phyloP scores from a whole-genome alignment of 495 filamentous ascomycete species.

The Wilcoxina mikolae region DNA sequence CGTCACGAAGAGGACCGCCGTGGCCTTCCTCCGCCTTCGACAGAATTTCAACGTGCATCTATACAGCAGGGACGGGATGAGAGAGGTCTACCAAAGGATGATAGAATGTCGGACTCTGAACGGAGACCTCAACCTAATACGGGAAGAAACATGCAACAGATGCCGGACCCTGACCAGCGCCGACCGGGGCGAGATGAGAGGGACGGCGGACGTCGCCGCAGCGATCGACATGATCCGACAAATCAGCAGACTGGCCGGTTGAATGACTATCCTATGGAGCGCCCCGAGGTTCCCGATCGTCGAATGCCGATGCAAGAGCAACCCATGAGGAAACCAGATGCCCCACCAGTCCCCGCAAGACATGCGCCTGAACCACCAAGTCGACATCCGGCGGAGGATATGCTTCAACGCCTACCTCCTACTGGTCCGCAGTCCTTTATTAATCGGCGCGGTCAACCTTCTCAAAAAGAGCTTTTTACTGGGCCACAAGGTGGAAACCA shows the following conservation, averaged over 20 bases:
- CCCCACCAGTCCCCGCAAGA: neutral
- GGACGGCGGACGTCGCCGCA: constrained; percentile 25
- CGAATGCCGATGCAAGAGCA: constrained; percentile 16
- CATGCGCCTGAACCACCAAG: neutral
- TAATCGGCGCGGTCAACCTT: constrained; percentile 16
- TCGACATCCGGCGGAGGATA: neutral
- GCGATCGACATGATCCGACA: constrained; percentile 25
- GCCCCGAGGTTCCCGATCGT: constrained; percentile 15
- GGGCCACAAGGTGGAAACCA: constrained; percentile 8
- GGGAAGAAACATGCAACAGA: neutral
- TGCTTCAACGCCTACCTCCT: constrained; percentile 17
- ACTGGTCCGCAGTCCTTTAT: constrained; percentile 25
- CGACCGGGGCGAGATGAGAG: constrained; percentile 22
- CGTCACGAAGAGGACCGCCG: neutral
- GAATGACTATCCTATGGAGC: constrained; percentile 22
- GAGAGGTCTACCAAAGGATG: neutral
- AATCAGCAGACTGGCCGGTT: constrained; percentile 13
- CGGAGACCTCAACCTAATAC: neutral
- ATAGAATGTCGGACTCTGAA: neutral
- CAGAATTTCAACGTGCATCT: neutral
- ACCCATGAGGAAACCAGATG: constrained; percentile 13
- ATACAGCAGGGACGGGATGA: neutral
- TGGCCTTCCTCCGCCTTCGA: neutral
- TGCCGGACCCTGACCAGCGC: constrained; percentile 19
- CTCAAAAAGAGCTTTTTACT: constrained; percentile 15